phyloP scores from a whole-genome alignment of 2,329 filamentous ascomycete genomes.

The Beauveria scarabaeidicola region DNA sequence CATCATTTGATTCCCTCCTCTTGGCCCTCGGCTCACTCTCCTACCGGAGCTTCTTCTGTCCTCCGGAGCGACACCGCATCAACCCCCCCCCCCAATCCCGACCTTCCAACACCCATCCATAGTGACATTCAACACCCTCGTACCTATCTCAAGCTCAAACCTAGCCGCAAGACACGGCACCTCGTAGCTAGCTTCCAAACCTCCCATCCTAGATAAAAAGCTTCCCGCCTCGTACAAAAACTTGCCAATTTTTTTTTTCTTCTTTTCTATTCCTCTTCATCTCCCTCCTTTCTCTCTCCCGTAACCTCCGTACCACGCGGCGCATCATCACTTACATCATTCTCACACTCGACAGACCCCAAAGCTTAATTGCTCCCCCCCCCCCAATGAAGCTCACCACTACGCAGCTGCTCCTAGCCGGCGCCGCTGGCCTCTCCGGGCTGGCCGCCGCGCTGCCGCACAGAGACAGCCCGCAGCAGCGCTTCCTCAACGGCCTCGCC shows the following conservation, averaged over 20 bases:
- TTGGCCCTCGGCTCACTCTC: not conserved
- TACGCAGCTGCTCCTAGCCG: slow-evolving; percentile 20
- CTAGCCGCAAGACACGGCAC: not conserved
- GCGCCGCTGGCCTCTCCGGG: slow-evolving; percentile 16
- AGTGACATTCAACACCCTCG: not conserved
- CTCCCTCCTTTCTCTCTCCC: not conserved
- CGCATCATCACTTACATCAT: not conserved
- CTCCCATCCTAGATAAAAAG: not conserved
- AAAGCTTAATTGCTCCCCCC: not conserved
- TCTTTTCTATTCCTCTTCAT: too few species aligned
- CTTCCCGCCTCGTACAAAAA: not conserved
- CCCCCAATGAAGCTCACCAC: slow-evolving; percentile 20
- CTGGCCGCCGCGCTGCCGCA: slow-evolving; percentile 20
- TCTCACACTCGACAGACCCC: not conserved
- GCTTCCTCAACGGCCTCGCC: slow-evolving; percentile 40
- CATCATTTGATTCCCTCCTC: not conserved
- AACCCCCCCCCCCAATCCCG: not conserved
- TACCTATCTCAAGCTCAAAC: not conserved
- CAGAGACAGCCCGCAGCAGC: slow-evolving; percentile 46
- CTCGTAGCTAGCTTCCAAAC: not conserved
- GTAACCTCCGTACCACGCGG: not conserved
- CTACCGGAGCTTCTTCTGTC: slow-evolving; percentile 4
- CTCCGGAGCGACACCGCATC: not conserved
- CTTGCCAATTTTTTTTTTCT: not conserved
- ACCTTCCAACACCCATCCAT: not conserved